Conservation (phyloP, 345 rosid genomes). For the Eucalyptus cloeziana region DNA sequence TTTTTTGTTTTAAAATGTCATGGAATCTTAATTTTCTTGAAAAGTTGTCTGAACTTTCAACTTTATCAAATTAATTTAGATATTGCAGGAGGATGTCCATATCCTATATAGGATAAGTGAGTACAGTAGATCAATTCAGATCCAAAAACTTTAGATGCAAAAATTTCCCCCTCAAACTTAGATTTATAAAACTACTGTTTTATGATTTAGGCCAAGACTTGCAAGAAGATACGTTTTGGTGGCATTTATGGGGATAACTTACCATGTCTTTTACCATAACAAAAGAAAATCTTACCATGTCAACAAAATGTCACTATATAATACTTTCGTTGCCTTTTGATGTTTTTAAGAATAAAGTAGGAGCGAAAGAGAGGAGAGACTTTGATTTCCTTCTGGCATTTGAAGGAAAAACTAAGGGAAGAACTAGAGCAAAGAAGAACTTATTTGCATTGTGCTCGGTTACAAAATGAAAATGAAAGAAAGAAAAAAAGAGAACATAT, state of each 20-base stretch:
- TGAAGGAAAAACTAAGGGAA: too few species aligned
- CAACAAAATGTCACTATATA: too few species aligned
- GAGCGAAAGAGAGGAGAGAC: too few species aligned
- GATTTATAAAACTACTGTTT: background rate
- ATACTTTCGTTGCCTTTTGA: background rate
- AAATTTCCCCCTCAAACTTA: background rate
- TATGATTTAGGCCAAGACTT: background rate
- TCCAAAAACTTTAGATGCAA: background rate
- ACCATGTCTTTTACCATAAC: background rate
- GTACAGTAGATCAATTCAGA: background rate
- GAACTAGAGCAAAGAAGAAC: too few species aligned
- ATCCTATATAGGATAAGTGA: background rate
- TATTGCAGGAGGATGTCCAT: background rate
- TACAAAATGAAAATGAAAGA: too few species aligned
- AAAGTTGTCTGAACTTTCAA: background rate
- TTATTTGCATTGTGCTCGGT: too few species aligned
- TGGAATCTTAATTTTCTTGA: too few species aligned
- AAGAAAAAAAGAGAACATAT: too few species aligned
- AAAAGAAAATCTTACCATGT: too few species aligned
- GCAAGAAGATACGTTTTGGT: background rate
- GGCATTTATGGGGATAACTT: background rate
- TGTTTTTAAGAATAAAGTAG: too few species aligned
- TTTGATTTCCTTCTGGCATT: too few species aligned
- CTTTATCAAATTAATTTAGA: background rate
- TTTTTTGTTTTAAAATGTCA: background rate